phyloP scores from a whole-genome alignment of 176 grass and related monocot species.

The Triticum urartu region DNA sequence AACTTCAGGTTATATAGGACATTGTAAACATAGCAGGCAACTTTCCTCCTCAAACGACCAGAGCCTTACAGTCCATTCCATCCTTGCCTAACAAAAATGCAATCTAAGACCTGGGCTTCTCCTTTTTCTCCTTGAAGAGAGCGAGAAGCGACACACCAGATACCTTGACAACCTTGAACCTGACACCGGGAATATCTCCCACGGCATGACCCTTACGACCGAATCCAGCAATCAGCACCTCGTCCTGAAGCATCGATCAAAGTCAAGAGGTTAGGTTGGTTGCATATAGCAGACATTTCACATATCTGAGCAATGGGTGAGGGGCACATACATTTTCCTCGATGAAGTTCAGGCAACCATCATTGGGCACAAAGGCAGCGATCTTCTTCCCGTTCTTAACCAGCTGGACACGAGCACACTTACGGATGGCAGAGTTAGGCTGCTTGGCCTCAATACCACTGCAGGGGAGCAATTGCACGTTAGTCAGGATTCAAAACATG shows the following conservation, averaged over 20 bases:
- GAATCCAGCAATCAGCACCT: slow-evolving; percentile 66
- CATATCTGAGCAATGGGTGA: neutral
- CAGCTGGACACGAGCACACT: slow-evolving; percentile 64
- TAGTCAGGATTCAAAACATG: neutral
- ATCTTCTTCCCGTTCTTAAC: slow-evolving; percentile 76
- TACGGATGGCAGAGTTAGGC: slow-evolving; percentile 69
- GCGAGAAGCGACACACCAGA: slow-evolving; percentile 60
- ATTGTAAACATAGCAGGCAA: slow-evolving; percentile 11
- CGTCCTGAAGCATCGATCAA: slow-evolving; percentile 41
- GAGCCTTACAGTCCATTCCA: slow-evolving; percentile 18
- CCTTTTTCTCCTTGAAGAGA: slow-evolving; percentile 60
- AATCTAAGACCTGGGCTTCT: slow-evolving; percentile 55
- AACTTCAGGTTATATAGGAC: neutral
- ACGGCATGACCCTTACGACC: slow-evolving; percentile 56
- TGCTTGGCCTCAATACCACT: slow-evolving; percentile 71
- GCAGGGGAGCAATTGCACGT: neutral
- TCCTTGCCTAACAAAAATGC: slow-evolving; percentile 14
- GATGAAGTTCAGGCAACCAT: slow-evolving; percentile 61
- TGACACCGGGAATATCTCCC: slow-evolving; percentile 67
- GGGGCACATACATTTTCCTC: slow-evolving; percentile 43
- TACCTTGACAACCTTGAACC: slow-evolving; percentile 81
- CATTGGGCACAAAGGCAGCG: slow-evolving; percentile 61
- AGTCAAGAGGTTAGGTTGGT: neutral
- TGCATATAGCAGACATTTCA: neutral
- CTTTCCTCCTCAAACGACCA: slow-evolving; percentile 5